phyloP scores from a whole-genome alignment of 768 basidiomycete species.

The Arthromyces matolae region DNA sequence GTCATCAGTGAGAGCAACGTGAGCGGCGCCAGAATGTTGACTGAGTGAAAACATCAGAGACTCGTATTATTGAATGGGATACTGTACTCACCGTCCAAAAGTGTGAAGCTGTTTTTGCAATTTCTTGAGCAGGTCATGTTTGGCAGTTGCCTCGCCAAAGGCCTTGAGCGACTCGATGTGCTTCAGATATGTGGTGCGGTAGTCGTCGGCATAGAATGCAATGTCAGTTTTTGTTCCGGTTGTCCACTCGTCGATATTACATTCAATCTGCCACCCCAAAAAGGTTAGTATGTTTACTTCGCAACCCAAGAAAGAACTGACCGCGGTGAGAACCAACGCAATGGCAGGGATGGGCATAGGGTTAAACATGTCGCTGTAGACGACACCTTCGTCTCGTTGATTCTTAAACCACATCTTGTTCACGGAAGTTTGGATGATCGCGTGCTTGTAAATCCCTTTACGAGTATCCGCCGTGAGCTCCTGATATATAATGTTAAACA shows the following conservation, averaged over 20 bases:
- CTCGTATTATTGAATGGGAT: neutral
- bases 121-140: neutral
- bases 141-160: neutral
- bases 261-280: constrained; percentile 12
- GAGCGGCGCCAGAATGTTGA: neutral
- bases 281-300: neutral
- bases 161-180: constrained; percentile 5
- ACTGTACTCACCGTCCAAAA: constrained; percentile 3
- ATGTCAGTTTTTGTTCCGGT: constrained; percentile 15
- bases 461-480: neutral
- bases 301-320: too few species aligned
- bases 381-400: constrained; percentile 21
- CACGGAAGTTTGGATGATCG: constrained; percentile 19
- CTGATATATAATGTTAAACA: neutral
- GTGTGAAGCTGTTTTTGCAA: neutral
- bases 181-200: constrained; percentile 7
- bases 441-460: constrained; percentile 23
- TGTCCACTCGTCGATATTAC: constrained; percentile 12
- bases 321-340: constrained; percentile 17
- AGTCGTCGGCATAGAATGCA: constrained; percentile 12
- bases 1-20: neutral
- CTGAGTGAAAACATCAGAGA: neutral
- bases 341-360: constrained; percentile 15
- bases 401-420: constrained; percentile 26
- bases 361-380: constrained; percentile 19